Evolutionary conservation across 208 protist species (phyloP), one percentile per base, ranked within the genome.

Genomic region (Vickermania ingenoplastis): DNA sequence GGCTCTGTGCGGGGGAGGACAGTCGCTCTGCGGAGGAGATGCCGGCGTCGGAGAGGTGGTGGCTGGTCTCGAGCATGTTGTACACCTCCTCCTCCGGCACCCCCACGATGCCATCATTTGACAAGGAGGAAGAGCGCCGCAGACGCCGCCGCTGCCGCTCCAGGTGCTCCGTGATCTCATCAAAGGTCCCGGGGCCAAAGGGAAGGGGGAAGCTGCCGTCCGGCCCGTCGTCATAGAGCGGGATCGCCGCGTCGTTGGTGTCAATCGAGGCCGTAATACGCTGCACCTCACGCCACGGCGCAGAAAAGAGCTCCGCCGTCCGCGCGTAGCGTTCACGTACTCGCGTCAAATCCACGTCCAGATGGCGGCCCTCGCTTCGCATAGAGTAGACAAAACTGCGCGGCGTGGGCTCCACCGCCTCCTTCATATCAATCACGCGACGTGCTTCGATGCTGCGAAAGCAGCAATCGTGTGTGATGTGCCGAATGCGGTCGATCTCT

Each of bases 401-500:
- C 23, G 53, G 36, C 2, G 66, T 59, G 3, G 21, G 21, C 31
- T 68, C 54, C 22, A 2, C 11, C 49, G 54, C 58, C 56, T 80
- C 67, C 23, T 28, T 66, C 11, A 80, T 70, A 1, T 61, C 24
- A 57, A 75, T 80, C 26, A 68, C 73, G 1, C 73, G 80, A 5
- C 80, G 76, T 27, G 74, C 71, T 48, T 60, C 51, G 11, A 75
- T 60, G 2, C 76, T 81, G 41, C 72, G 65, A 22, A 83, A 77
- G 66, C 80, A 83, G 26, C 66, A 65, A 49, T 83, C 73, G 57
- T 76, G 70, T 1, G 82, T 59, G 23, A 81, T 53, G 53, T 69
- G 59, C 30, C 53, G 48, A 23, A 87, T 41, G 1, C 61, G 64
- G 31, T 72, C 49, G 41, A 77, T 65, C 48, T 69, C 67, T 22